These are phyloP conservation scores for Pseudogymnoascus sp. DNA, from an alignment of 2,329 filamentous ascomycete genomes.

Conservation along the genomic window DNA sequence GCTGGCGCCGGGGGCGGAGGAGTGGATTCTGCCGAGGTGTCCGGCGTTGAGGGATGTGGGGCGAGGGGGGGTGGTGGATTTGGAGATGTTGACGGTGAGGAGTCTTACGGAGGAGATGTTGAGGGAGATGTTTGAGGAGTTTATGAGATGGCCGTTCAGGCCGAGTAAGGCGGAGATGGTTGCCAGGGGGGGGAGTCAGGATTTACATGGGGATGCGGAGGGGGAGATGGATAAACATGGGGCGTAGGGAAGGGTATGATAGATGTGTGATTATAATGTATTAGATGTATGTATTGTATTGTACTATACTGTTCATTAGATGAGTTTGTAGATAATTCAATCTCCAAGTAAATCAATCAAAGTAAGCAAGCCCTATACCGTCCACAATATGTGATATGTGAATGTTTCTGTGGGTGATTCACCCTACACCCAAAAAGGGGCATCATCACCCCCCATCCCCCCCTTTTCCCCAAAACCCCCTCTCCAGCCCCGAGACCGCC, in stretches of 20 bases:
- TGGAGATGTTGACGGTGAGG: conserved; percentile 37
- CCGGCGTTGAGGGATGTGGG: conserved; percentile 40
- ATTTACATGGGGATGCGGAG: background rate
- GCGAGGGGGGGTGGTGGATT: conserved; percentile 36
- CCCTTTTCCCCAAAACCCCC: background rate
- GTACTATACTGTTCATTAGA: background rate
- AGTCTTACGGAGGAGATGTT: conserved; percentile 47
- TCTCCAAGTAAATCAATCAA: background rate
- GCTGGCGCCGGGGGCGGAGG: conserved; percentile 52
- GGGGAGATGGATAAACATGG: background rate
- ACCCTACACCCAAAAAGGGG: too few species aligned
- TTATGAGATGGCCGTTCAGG: conserved; percentile 58
- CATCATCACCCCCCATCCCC: too few species aligned
- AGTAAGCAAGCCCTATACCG: background rate
- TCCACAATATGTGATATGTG: too few species aligned
- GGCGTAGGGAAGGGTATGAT: background rate
- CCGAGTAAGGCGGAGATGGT: conserved; percentile 60
- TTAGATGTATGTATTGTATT: background rate
- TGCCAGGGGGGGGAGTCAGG: conserved; percentile 53
- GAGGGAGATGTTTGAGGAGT: conserved; percentile 49
- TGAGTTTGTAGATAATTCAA: background rate
- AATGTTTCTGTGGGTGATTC: too few species aligned
- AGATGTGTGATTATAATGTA: background rate
- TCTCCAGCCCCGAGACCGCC: background rate
- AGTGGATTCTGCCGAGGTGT: conserved; percentile 43